phyloP scores from a whole-genome alignment of 2,329 filamentous ascomycete species.

The Anisogramma anomala region DNA sequence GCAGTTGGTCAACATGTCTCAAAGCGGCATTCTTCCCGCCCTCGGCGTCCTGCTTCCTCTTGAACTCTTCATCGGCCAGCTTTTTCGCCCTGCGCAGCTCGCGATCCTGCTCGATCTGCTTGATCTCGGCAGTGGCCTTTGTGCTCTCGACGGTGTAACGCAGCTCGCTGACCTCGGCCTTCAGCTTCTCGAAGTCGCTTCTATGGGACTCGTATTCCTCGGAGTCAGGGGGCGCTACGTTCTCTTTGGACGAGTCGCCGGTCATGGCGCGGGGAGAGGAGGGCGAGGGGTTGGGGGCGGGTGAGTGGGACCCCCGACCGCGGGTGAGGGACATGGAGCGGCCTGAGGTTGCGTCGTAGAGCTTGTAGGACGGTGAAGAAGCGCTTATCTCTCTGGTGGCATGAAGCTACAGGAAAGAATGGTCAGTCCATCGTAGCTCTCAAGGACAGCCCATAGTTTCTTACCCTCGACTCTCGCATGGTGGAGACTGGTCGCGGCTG shows the following conservation, averaged over 20 bases:
- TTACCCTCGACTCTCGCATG: slow-evolving; percentile 22
- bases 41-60: slow-evolving; percentile 50
- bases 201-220: slow-evolving; percentile 48
- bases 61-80: slow-evolving; percentile 77
- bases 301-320: slow-evolving; percentile 1
- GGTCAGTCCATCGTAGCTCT: not conserved
- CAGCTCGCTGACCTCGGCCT: slow-evolving; percentile 78
- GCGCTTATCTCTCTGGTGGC: slow-evolving; percentile 20
- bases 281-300: slow-evolving; percentile 7
- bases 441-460: slow-evolving; percentile 1
- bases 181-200: slow-evolving; percentile 61
- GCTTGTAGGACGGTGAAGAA: slow-evolving; percentile 27
- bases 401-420: slow-evolving; percentile 16
- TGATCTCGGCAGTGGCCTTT: slow-evolving; percentile 78
- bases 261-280: slow-evolving; percentile 31
- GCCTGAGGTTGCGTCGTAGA: slow-evolving; percentile 23
- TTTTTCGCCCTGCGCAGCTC: slow-evolving; percentile 71
- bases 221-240: slow-evolving; percentile 46
- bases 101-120: slow-evolving; percentile 65
- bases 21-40: slow-evolving; percentile 38
- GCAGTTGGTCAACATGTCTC: slow-evolving; percentile 37
- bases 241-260: slow-evolving; percentile 48
- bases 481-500: slow-evolving; percentile 20
- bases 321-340: slow-evolving; percentile 7
- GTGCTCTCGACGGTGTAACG: slow-evolving; percentile 78